Percentiles rank a stretch among this genome's conserved stretches.
These are phyloP conservation scores for Fusarium buxicola DNA, from an alignment of 2,329 filamentous ascomycete genomes.

Conservation along the genomic window DNA sequence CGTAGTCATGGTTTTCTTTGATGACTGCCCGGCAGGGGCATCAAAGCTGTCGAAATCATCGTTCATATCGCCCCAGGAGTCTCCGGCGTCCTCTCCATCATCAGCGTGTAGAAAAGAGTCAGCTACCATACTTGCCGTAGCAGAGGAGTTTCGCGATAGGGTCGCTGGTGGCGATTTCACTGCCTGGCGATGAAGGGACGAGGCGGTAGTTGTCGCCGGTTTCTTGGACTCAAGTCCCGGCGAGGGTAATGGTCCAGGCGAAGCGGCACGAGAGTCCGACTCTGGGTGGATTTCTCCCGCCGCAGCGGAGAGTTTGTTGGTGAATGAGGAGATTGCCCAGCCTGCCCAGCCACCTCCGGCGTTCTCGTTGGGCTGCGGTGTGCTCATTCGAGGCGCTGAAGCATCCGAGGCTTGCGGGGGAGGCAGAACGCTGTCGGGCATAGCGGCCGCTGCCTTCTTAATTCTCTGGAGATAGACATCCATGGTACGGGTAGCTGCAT, in stretches of 20 bases:
- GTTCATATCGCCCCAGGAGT: constrained; percentile 81
- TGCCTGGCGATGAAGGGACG: constrained; percentile 70
- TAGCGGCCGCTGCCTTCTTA: constrained; percentile 78
- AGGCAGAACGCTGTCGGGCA: constrained; percentile 85
- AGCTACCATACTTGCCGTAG: constrained; percentile 56
- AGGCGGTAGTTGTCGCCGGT: constrained; percentile 63
- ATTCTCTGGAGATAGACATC: constrained; percentile 87
- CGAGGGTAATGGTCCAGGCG: constrained; percentile 56
- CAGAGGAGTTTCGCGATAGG: constrained; percentile 61
- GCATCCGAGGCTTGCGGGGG: constrained; percentile 67
- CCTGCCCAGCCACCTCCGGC: constrained; percentile 77
- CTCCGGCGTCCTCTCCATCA: constrained; percentile 71
- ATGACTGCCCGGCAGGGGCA: constrained; percentile 45
- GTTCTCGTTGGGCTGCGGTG: constrained; percentile 72
- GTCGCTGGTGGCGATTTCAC: constrained; percentile 63
- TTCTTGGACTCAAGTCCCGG: constrained; percentile 54
- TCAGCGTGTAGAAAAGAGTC: constrained; percentile 67
- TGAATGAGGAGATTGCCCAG: constrained; percentile 99
- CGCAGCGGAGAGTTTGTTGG: constrained; percentile 88
- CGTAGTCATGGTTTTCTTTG: constrained; percentile 30
- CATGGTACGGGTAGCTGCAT: constrained; percentile 89
- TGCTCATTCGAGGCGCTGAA: constrained; percentile 79
- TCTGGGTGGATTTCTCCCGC: constrained; percentile 84
- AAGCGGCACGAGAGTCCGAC: constrained; percentile 57
- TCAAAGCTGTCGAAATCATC: constrained; percentile 61